phyloP scores from a whole-genome alignment of 352 stramenopile genomes.

The Lagenidium sp. region DNA sequence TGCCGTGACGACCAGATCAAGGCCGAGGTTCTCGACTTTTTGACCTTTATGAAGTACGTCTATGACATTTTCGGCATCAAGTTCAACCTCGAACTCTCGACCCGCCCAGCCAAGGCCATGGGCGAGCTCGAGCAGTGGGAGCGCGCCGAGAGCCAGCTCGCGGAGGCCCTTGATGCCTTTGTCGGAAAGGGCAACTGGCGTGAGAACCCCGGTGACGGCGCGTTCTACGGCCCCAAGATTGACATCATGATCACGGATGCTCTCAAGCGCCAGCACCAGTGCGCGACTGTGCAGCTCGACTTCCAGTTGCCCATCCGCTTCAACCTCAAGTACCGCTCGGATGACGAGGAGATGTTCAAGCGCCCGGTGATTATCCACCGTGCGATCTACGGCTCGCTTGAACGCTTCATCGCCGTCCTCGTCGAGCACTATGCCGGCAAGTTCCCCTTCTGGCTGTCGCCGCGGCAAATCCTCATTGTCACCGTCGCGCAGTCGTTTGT shows the following conservation, averaged over 20 bases:
- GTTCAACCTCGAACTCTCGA: constrained; percentile 97
- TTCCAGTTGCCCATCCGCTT: constrained; percentile 99
- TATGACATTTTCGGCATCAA: constrained; percentile 97
- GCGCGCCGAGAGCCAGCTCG: constrained; percentile 55
- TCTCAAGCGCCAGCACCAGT: constrained; percentile 96
- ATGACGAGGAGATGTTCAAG: constrained; percentile 79
- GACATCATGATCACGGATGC: constrained; percentile 98
- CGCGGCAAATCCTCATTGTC: constrained; percentile 93
- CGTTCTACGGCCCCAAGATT: constrained; percentile 99
- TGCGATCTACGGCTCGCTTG: constrained; percentile 96
- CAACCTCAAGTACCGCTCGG: constrained; percentile 90
- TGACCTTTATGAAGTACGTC: constrained; percentile 98
- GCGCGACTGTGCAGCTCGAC: constrained; percentile 97
- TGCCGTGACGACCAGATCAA: constrained; percentile 94
- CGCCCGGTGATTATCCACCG: constrained; percentile 97
- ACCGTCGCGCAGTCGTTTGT: constrained; percentile 92
- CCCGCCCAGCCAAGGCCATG: constrained; percentile 94
- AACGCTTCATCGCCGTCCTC: constrained; percentile 97
- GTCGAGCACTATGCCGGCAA: constrained; percentile 98
- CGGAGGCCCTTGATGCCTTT: constrained; percentile 92
- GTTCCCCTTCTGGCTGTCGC: constrained; percentile 98
- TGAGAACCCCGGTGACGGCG: constrained; percentile 96
- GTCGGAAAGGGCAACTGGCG: constrained; percentile 92
- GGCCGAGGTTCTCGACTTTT: constrained; percentile 80
- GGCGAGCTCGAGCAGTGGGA: constrained; percentile 94